Evolutionary conservation across 2,329 filamentous ascomycete genomes (phyloP).

Genomic region (Ceratocystis destructans): DNA sequence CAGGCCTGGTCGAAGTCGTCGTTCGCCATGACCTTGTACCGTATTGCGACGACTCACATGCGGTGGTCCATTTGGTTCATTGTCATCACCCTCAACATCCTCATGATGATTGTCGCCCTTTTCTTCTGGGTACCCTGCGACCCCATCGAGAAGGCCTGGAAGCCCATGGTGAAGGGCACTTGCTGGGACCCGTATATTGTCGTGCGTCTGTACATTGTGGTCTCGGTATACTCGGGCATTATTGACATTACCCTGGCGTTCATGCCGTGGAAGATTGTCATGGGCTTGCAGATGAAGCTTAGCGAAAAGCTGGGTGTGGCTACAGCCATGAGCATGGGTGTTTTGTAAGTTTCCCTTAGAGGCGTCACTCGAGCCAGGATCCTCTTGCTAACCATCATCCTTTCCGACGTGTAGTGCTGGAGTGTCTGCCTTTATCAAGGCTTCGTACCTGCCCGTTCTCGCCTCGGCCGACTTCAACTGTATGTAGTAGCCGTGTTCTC

Average conservation of each 20-base stretch:
- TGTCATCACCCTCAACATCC: constrained; percentile 22
- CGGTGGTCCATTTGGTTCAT: constrained; percentile 23
- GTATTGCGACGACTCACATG: constrained; percentile 22
- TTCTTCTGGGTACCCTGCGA: constrained; percentile 24
- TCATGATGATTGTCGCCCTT: constrained; percentile 21
- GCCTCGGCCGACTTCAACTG: constrained; percentile 13
- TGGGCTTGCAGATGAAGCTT: constrained; percentile 23
- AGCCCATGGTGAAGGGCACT: constrained; percentile 20
- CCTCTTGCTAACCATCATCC: background rate
- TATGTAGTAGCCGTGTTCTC: background rate
- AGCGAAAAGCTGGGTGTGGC: constrained; percentile 24
- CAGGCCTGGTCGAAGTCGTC: constrained; percentile 21
- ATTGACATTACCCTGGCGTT: constrained; percentile 22
- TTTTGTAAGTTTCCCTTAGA: constrained; percentile 21
- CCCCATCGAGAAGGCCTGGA: constrained; percentile 23
- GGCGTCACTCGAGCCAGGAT: background rate
- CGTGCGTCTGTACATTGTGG: constrained; percentile 14
- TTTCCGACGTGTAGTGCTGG: constrained; percentile 10
- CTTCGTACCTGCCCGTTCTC: constrained; percentile 2
- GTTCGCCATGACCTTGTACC: constrained; percentile 25
- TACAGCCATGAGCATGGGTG: constrained; percentile 23
- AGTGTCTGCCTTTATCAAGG: constrained; percentile 17
- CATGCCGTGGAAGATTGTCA: constrained; percentile 23
- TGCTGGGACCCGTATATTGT: constrained; percentile 21
- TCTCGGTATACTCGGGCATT: constrained; percentile 19